Evolutionary conservation across 768 basidiomycete species (phyloP), one percentile per base, ranked within the genome.

Genomic region (Coprinellus aureogranulatus): DNA sequence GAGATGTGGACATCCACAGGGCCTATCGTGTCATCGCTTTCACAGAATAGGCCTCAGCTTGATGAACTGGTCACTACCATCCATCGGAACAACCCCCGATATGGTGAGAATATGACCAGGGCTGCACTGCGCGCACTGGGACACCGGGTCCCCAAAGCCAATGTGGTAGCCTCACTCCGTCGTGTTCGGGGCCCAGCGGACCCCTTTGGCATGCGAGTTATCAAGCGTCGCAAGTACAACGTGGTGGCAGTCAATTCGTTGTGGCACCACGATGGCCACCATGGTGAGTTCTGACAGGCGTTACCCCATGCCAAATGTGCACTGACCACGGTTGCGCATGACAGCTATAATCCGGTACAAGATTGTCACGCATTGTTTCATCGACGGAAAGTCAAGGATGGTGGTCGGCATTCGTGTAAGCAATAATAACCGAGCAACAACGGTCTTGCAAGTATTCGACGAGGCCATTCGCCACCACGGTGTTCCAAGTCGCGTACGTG

Each of bases 241-340:
- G 71, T 72, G 34, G 61, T 65, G 26, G 70, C 68, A 2, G 66
- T 68, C 8, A 74, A 74, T 60, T 68, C 67, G 0, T 60, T 74
- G 0, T 73, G 71, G 71, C 72, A 75, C 54, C 70, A 74, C 62
- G 71, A 75, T 61, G 70, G 74, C 0, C 72, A 74, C 46, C 74
- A 74, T 62, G 66, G 73, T 74, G 53, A n/a, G 63, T 59, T 18
- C 23, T 42, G 23, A 3, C 8, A 53, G 22, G 40, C 23, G n/a
- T 45, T 47, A 12, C n/a, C 34, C 34, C 34, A 34, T 34, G 8
- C 2, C 22, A 18, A 11, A 18, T 37, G 48, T 16, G 40, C 39
- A 2, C 20, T 59, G 27, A 44, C 10, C 22, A 37, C 27, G 18
- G 31, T 50, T 11, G 27, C 26, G n/a, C n/a, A n/a, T n/a, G n/a